Base-by-base conservation (phyloP, 164 flowering plant genomes). In the Nymphaea colorata region DNA sequence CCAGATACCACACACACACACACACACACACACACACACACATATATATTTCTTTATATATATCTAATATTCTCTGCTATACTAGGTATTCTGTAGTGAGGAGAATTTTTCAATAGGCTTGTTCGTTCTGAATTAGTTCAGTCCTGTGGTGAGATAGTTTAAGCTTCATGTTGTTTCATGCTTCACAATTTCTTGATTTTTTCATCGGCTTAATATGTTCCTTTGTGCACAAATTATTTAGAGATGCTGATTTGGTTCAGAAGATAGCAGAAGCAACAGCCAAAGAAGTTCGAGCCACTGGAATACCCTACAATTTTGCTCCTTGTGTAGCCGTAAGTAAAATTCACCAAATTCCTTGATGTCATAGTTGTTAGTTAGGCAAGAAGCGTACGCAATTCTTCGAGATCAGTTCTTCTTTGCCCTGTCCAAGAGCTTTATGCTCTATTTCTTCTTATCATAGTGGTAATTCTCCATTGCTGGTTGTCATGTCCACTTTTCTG, bases 251-350 rank as follows among this genome's bases (percentile, higher is more conserved):
- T 76, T 79, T 88, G 80, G 84, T 71, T 71, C 68, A 47, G 59
- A 86, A 77, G 71, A 86, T 88, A 66, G 94, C 88, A 36, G 81
- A 41, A 61, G 89, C 85, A 4, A 88, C 94, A n/a, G 94, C 94
- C 62, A 75, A 85, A 66, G 94, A 88, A 88, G 82, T 85, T 67
- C 71, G 85, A 74, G 91, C 89, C 1, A 85, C 84, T 66, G 94
- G 90, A 42, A 69, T 82, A 69, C 85, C 77, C 17, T 86, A 77
- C 73, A 69, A 82, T 36, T 88, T 85, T 79, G 91, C 88, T 59
- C 95, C 95, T 0, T 83, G 90, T 74, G 83, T 88, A 2, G 87
- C 88, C 73, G 91, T 88, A 83, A 81, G 90, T 82, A 25, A 47
- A 2, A 14, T 0, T 2, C 11, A 47, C 55, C 7, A 47, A 25